A percentile compares a stretch with the other conserved stretches of the same genome.
Evolutionary conservation across 1,139 yeast genomes (phyloP).

Genomic region (Yamadazyma membranifaciens): DNA sequence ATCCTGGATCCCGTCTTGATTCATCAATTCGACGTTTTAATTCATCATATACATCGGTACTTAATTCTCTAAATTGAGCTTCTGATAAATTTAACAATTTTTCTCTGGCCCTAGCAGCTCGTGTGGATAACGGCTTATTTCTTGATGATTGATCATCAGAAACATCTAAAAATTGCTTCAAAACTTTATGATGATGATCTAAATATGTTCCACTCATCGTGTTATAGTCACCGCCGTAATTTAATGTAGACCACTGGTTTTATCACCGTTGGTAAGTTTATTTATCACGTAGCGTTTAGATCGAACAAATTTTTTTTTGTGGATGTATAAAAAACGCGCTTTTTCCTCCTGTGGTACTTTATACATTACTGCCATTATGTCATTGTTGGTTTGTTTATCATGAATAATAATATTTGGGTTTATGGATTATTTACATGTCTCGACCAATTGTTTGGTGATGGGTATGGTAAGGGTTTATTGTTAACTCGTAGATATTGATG

Average conservation of each 20-base stretch:
- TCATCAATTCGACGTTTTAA: slow-evolving; percentile 68
- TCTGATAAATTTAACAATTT: slow-evolving; percentile 75
- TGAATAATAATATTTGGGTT: too few relatives aligned
- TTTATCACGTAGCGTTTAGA: not conserved
- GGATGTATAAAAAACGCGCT: slow-evolving; percentile 7
- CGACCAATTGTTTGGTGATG: too few relatives aligned
- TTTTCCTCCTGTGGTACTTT: slow-evolving; percentile 3
- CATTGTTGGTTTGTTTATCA: not conserved
- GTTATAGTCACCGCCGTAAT: not conserved
- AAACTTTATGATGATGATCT: slow-evolving; percentile 47
- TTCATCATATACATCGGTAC: slow-evolving; percentile 94
- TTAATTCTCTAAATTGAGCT: slow-evolving; percentile 85
- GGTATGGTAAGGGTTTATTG: not conserved
- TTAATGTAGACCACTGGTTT: not conserved
- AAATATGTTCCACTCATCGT: slow-evolving; percentile 40
- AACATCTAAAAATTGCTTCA: slow-evolving; percentile 52
- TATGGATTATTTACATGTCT: too few relatives aligned
- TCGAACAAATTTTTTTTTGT: slow-evolving; percentile 6
- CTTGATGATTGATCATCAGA: slow-evolving; percentile 48
- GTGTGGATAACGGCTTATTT: slow-evolving; percentile 45
- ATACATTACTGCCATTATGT: not conserved
- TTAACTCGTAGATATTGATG: not conserved
- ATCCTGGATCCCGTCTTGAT: slow-evolving; percentile 56
- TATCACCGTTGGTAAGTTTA: not conserved
- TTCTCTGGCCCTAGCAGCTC: slow-evolving; percentile 80